Conservation (phyloP, 2,329 filamentous ascomycete species). For the Aspergillus oerlinghausenensis region DNA sequence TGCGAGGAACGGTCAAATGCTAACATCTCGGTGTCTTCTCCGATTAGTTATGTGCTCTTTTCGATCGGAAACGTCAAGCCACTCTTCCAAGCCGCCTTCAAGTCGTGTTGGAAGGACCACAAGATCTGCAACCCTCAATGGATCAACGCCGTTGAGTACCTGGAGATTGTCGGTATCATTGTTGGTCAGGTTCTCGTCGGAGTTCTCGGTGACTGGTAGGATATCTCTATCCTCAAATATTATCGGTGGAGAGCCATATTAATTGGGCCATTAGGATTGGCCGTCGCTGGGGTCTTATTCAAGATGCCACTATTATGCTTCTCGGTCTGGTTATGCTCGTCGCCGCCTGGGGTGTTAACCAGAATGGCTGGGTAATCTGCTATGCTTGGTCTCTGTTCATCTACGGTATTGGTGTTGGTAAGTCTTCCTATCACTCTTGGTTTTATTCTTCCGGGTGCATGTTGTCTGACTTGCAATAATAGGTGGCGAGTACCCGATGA, state of each 20-base stretch:
- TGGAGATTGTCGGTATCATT: conserved; percentile 94
- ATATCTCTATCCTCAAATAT: not conserved
- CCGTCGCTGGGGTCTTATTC: conserved; percentile 90
- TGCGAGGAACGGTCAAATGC: not conserved
- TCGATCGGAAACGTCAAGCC: conserved; percentile 91
- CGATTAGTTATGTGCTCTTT: conserved; percentile 77
- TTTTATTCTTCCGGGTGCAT: not conserved
- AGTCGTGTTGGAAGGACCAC: conserved; percentile 67
- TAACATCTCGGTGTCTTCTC: not conserved
- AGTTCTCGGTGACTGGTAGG: conserved; percentile 65
- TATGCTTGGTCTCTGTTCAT: conserved; percentile 95
- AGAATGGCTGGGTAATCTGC: conserved; percentile 95
- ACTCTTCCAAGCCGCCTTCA: conserved; percentile 72
- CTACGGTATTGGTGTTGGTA: conserved; percentile 62
- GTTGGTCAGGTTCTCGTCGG: conserved; percentile 86
- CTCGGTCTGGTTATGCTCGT: conserved; percentile 87
- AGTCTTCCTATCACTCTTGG: conserved; percentile 2
- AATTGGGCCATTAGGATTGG: conserved; percentile 59
- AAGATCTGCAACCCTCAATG: conserved; percentile 71
- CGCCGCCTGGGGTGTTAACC: conserved; percentile 77
- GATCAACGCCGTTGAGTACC: conserved; percentile 79
- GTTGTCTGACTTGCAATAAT: conserved; percentile 36
- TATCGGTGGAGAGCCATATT: not conserved
- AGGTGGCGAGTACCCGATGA: conserved; percentile 94
- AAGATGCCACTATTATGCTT: conserved; percentile 94